Evolutionary conservation across 1,284 basidiomycete genomes (phyloP), one percentile per base, ranked within the genome.

Genomic region (Heterobasidion occidentale): DNA sequence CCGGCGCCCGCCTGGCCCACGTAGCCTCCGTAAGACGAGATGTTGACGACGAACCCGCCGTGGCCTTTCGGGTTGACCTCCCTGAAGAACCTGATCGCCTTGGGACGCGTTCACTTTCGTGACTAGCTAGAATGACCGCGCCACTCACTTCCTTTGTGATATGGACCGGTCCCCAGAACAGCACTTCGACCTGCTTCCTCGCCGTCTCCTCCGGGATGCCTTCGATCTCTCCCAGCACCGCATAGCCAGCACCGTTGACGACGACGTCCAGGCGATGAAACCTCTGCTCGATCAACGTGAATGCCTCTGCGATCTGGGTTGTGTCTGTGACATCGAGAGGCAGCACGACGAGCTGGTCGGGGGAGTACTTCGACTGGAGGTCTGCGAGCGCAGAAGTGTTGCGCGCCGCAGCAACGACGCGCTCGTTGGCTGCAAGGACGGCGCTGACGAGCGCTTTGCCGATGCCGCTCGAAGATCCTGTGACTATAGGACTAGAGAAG

Each of bases 11-110:
- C 65, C 27, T 66, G 64, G 14, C 63, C 68, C n/a, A 54, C 60
- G 54, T 67, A 69, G 0, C 71, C 72, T 9, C 65, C 68, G 35
- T 59, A 58, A 7, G 69, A 70, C 46, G 66, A 68, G 15, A 73
- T 56, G 53, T 71, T 71, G 54, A 74, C 63, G 42, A 73, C 54
- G 27, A 63, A 63, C 1, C 71, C 71, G 6, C 70, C 70, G 20
- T 59, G 56, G n/a, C 63, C 63, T 8, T 55, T 48, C 1, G 64
- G 65, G 42, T 68, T 68, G n/a, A 67, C 58, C 11, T 68, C 66
- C 34, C 69, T 55, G 56, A 71, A 64, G 53, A 68, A 63, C 19
- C 56, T 58, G 9, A 68, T 60, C 3, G 71, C 66, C 67, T 70
- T 36, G 7, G 3, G 46, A 7, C 42, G 33, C 2, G 27, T 14